phyloP scores from a whole-genome alignment of 75 land plant species.

The Ceratopteris richardii region DNA sequence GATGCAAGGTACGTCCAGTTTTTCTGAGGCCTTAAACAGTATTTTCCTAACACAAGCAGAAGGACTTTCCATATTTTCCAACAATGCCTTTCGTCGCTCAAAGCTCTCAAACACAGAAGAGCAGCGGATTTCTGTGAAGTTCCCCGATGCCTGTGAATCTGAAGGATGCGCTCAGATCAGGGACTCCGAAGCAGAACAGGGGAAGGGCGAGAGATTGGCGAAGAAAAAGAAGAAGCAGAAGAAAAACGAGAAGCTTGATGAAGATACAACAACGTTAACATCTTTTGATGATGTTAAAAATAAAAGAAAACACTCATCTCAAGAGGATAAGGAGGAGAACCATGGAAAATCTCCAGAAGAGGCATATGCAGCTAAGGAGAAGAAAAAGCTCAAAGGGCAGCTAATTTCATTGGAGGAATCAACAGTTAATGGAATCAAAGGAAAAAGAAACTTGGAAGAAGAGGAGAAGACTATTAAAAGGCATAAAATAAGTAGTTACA shows the following conservation, averaged over 20 bases:
- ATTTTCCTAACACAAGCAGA: too few relatives aligned
- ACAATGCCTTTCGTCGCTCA: slow-evolving; percentile 52
- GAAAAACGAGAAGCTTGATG: slow-evolving; percentile 11
- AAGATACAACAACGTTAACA: background rate
- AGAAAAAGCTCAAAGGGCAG: slow-evolving; percentile 6
- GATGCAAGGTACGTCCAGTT: too few relatives aligned
- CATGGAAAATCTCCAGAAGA: background rate
- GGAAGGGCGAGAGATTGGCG: slow-evolving; percentile 6
- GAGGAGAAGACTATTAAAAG: background rate
- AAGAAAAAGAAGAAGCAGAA: slow-evolving; percentile 20
- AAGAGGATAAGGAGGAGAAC: background rate
- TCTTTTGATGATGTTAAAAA: background rate
- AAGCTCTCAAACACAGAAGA: slow-evolving; percentile 4
- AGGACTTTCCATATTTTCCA: slow-evolving; percentile 1
- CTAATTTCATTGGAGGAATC: too few relatives aligned
- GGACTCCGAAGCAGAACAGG: slow-evolving; percentile 1
- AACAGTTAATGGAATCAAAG: too few relatives aligned
- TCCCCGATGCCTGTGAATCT: background rate
- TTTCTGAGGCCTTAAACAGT: too few relatives aligned
- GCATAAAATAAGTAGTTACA: background rate
- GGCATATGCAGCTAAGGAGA: background rate
- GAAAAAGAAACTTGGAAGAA: slow-evolving; percentile 46
- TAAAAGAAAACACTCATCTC: background rate
- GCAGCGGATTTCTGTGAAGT: background rate
- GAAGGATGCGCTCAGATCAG: background rate